Base-by-base conservation (phyloP, 495 filamentous ascomycete species). In the Daldinia vernicosa region DNA sequence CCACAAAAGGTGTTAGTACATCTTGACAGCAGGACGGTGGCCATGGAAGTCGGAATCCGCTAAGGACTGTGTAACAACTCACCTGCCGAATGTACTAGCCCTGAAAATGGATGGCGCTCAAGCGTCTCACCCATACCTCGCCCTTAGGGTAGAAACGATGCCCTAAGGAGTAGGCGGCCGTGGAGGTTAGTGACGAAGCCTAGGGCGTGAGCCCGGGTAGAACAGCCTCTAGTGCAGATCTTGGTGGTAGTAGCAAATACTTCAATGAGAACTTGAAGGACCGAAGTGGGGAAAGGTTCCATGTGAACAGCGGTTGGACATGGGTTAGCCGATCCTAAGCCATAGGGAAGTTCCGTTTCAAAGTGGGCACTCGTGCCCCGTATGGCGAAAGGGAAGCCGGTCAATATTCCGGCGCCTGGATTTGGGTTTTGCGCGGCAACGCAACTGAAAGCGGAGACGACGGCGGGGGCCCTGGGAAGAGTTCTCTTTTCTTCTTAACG, bases 401-500 rank as follows among this genome's bases (percentile, higher is more conserved):
- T 54, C 51, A 54, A 54, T 54, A 54, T 54, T 54, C 51, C 51
- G 51, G 51, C 51, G 51, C 51, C n/a, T 54, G 51, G 51, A 54
- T 54, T 54, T 54, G 51, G 51, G 51, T 54, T 54, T 54, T 54
- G 26, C 51, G 51, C 51, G 51, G 51, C 51, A 54, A 54, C 51
- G 51, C 51, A 54, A 54, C 51, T 54, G 51, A 54, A 54, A 54
- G 51, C 51, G 51, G 51, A 54, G 51, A 54, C 51, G 51, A 54
- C 51, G 51, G 51, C 51, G 51, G 27, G 51, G 51, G 51, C 51
- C 51, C 51, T 54, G 51, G 51, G 51, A 26, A 54, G 51, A 54
- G 51, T 54, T 54, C 51, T 54, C 51, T 54, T 54, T 54, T 54
- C 51, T 54, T 54, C 51, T 54, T 54, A 54, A 54, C 51, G 51